phyloP scores from a whole-genome alignment of 2,329 filamentous ascomycete genomes.

The Myrmaecium sp. region DNA sequence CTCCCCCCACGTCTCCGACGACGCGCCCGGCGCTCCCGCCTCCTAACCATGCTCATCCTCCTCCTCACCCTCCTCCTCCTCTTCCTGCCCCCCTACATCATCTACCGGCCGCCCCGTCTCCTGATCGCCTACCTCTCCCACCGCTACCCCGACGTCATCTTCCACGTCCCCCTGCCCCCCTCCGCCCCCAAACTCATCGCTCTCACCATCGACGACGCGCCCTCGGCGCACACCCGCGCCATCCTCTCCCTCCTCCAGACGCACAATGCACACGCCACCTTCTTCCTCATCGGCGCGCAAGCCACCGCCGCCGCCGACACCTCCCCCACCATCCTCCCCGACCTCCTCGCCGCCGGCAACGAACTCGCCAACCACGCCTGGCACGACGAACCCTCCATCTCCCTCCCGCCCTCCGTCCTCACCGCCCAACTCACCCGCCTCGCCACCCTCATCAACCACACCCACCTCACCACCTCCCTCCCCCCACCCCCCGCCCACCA shows the following conservation, averaged over 20 bases:
- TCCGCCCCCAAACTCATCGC: slow-evolving; percentile 50
- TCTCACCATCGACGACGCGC: slow-evolving; percentile 75
- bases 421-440: slow-evolving; percentile 47
- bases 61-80: slow-evolving; percentile 13
- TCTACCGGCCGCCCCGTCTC: slow-evolving; percentile 66
- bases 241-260: slow-evolving; percentile 51
- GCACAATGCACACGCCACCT: slow-evolving; percentile 58
- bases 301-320: slow-evolving; percentile 35
- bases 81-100: slow-evolving; percentile 34
- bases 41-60: slow-evolving; percentile 20
- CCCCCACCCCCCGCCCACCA: no score
- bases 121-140: slow-evolving; percentile 54
- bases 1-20: background rate
- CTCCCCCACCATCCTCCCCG: slow-evolving; percentile 33
- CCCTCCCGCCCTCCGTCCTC: slow-evolving; percentile 42
- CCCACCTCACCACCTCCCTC: no score
- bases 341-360: slow-evolving; percentile 36
- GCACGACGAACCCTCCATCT: slow-evolving; percentile 61
- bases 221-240: slow-evolving; percentile 51
- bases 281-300: slow-evolving; percentile 77
- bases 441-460: slow-evolving; percentile 43
- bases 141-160: slow-evolving; percentile 65
- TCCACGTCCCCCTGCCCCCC: slow-evolving; percentile 49
- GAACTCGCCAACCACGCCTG: slow-evolving; percentile 75
- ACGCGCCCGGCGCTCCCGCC: slow-evolving; percentile 14